A percentile compares a stretch with the other conserved stretches of the same genome.
phyloP scores from a whole-genome alignment of 495 filamentous ascomycete species.

The Aspergillus bertholletiae region DNA sequence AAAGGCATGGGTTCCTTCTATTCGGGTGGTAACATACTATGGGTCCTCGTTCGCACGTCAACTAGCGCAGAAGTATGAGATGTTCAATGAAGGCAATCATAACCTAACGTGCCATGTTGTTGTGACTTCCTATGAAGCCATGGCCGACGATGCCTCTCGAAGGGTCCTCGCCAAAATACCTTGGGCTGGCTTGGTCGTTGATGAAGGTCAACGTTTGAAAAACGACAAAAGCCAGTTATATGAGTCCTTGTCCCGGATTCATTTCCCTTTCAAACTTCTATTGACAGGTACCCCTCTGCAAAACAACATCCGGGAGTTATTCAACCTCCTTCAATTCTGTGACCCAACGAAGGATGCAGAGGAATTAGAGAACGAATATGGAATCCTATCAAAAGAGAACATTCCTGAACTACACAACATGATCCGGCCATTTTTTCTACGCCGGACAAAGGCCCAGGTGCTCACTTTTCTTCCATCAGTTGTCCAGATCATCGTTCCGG shows the following conservation, averaged over 20 bases:
- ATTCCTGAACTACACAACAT: constrained; percentile 75
- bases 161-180: constrained; percentile 61
- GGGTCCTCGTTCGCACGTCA: constrained; percentile 68
- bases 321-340: constrained; percentile 93
- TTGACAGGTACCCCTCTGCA: constrained; percentile 91
- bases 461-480: constrained; percentile 87
- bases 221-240: constrained; percentile 86
- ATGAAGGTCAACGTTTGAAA: constrained; percentile 95
- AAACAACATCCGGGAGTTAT: constrained; percentile 90
- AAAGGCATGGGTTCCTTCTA: constrained; percentile 82
- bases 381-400: constrained; percentile 72
- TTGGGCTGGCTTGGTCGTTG: constrained; percentile 89
- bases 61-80: constrained; percentile 71
- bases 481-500: constrained; percentile 90
- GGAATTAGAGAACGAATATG: constrained; percentile 70
- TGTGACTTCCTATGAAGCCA: constrained; percentile 90
- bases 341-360: constrained; percentile 67
- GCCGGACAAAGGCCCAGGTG: constrained; percentile 85
- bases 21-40: constrained; percentile 89
- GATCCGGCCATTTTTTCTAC: constrained; percentile 78
- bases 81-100: constrained; percentile 63
- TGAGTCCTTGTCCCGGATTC: constrained; percentile 63
- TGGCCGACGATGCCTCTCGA: constrained; percentile 62
- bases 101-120: constrained; percentile 83
- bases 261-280: constrained; percentile 74